Evolutionary conservation across 345 rosid genomes (phyloP).

Genomic region (Ailanthus altissimus): DNA sequence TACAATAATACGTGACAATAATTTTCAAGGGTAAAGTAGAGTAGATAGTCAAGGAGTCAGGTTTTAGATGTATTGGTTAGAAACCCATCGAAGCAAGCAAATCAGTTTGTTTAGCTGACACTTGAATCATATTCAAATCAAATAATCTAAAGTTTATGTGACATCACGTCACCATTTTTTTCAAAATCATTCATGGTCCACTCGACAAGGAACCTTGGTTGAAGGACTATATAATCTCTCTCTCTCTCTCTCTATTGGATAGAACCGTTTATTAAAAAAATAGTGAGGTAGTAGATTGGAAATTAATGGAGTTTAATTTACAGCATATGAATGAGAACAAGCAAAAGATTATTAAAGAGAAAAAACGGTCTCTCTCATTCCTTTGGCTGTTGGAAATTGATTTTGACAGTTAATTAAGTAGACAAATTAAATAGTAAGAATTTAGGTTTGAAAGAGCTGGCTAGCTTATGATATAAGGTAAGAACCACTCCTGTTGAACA

Average conservation of each 20-base stretch:
- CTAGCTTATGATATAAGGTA: slow-evolving; percentile 28
- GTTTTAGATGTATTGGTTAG: slow-evolving; percentile 37
- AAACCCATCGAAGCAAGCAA: slow-evolving; percentile 49
- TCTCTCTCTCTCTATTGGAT: background rate
- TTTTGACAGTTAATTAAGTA: slow-evolving; percentile 38
- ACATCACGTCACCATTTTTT: slow-evolving; percentile 27
- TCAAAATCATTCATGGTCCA: slow-evolving; percentile 34
- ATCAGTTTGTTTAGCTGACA: slow-evolving; percentile 51
- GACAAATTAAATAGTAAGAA: slow-evolving; percentile 26
- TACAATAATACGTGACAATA: slow-evolving; percentile 17
- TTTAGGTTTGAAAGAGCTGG: slow-evolving; percentile 42
- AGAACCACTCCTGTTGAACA: slow-evolving; percentile 3
- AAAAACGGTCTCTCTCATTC: slow-evolving; percentile 27
- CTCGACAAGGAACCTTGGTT: slow-evolving; percentile 45
- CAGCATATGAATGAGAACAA: slow-evolving; percentile 5
- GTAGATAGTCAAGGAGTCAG: slow-evolving; percentile 23
- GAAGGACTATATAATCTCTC: slow-evolving; percentile 19
- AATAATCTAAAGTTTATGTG: slow-evolving; percentile 13
- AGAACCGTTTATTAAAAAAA: slow-evolving; percentile 29
- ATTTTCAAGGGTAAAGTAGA: slow-evolving; percentile 10
- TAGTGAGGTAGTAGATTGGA: slow-evolving; percentile 14
- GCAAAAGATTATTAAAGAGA: background rate
- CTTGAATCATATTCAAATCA: slow-evolving; percentile 22
- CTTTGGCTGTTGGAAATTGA: slow-evolving; percentile 40
- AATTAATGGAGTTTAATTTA: background rate